phyloP scores from a whole-genome alignment of 495 filamentous ascomycete genomes.

The Opeltia flavorubescens region DNA sequence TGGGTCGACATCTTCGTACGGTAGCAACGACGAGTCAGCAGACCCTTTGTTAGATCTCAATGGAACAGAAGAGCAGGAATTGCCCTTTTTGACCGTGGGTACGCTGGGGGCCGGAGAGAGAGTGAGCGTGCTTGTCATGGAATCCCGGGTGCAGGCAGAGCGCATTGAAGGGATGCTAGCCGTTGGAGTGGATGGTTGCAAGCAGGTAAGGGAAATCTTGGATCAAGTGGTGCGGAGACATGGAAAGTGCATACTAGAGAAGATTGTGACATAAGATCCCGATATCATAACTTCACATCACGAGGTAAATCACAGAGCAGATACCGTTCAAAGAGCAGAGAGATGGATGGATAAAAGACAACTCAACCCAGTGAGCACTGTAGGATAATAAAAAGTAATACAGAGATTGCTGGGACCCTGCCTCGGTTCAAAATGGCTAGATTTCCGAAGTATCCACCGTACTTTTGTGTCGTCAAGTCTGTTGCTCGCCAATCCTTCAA shows the following conservation, averaged over 20 bases:
- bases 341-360: too few species aligned
- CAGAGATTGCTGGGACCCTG: too few species aligned
- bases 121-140: constrained; percentile 67
- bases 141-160: constrained; percentile 62
- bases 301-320: too few species aligned
- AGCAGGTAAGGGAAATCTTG: constrained; percentile 63
- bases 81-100: constrained; percentile 77
- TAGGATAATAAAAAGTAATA: too few species aligned
- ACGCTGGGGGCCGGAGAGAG: constrained; percentile 59
- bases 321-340: too few species aligned
- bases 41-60: constrained; percentile 88
- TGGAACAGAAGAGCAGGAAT: constrained; percentile 70
- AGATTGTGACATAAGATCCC: constrained; percentile 30
- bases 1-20: constrained; percentile 55
- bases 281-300: too few species aligned
- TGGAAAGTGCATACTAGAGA: constrained; percentile 49
- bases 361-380: too few species aligned
- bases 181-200: constrained; percentile 84
- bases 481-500: not conserved
- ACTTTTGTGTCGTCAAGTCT: not conserved
- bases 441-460: not conserved
- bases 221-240: constrained; percentile 54
- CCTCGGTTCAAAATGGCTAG: too few species aligned
- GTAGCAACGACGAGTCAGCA: constrained; percentile 39
- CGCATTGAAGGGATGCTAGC: constrained; percentile 83